Base-by-base conservation (phyloP, 768 basidiomycete species). In the Panellus pusillus region DNA sequence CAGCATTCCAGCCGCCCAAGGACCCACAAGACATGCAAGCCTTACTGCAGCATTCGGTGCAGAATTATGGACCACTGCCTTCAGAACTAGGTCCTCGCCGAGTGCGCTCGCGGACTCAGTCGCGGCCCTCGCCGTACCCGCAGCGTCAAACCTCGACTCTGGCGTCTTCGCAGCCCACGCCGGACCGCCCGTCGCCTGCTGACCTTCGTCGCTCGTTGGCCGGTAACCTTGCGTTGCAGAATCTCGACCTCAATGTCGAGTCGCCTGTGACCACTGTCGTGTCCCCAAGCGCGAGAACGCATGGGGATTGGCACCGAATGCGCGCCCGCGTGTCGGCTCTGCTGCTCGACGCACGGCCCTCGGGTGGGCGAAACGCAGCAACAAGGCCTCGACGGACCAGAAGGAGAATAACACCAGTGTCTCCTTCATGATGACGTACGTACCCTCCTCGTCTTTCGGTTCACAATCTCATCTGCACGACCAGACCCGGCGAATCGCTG, bases 101-200 rank as follows among this genome's bases (percentile, higher is more conserved):
- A 15, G 65, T 78, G 41, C 79, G 87, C 32, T 87, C 86, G 1
- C 79, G 88, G 13, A 89, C 84, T 0, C 77, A 80, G 27, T 91
- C 89, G 24, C 77, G 90, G 15, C 74, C 87, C 0, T 87, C 87
- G 5, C 90, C 89, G 0, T 91, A 92, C 56, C 87, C 89, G 32
- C 69, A 63, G 72, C 11, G 67, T 72, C 36, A 83, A 78, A 63
- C 67, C 73, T 0, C 74, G 77, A 1, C 63, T 74, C 14, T 39
- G 4, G 12, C 43, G 2, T 78, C 83, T 0, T 69, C 76, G 0
- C 76, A 82, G 36, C 66, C 32, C 8, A 35, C 32, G 32, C 32
- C 73, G 39, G 54, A 67, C 1, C 73, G 68, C 1, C 63, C 68
- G 0, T 63, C 66, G 1, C 42, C 61, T 40, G 27, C 61, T 51